A percentile compares a stretch with the other conserved stretches of the same genome.
Conservation (phyloP, 495 filamentous ascomycete genomes). For the Hyaloscypha hepaticicola region DNA sequence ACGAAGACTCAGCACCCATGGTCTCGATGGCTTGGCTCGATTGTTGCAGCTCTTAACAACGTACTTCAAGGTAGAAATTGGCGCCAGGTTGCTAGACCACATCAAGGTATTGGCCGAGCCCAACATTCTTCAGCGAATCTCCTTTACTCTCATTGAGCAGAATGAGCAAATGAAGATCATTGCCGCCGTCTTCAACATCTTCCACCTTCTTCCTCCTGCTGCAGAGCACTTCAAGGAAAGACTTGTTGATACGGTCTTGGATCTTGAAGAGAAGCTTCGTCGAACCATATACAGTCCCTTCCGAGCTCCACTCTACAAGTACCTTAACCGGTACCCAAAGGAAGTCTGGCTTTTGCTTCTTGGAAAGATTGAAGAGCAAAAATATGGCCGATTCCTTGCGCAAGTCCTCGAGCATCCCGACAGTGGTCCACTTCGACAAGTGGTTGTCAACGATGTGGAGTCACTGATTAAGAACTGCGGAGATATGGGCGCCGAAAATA, state of each 20-base stretch:
- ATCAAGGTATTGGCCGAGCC: slow-evolving; percentile 88
- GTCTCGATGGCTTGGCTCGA: slow-evolving; percentile 86
- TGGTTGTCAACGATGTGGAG: slow-evolving; percentile 71
- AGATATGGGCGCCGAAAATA: slow-evolving; percentile 55
- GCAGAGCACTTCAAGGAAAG: slow-evolving; percentile 88
- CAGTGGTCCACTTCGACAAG: slow-evolving; percentile 71
- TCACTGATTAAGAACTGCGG: slow-evolving; percentile 64
- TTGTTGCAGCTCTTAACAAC: slow-evolving; percentile 89
- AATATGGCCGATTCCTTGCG: slow-evolving; percentile 90
- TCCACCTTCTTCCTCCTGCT: slow-evolving; percentile 86
- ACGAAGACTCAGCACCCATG: slow-evolving; percentile 82
- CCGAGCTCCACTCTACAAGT: slow-evolving; percentile 86
- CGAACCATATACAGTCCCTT: slow-evolving; percentile 94
- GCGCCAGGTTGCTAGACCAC: slow-evolving; percentile 84
- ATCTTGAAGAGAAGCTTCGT: slow-evolving; percentile 81
- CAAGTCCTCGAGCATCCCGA: slow-evolving; percentile 80
- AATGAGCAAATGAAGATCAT: slow-evolving; percentile 89
- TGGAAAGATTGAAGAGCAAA: slow-evolving; percentile 71
- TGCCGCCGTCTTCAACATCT: slow-evolving; percentile 91
- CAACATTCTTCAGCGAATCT: slow-evolving; percentile 77
- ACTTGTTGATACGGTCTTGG: slow-evolving; percentile 82
- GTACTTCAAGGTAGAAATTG: slow-evolving; percentile 99
- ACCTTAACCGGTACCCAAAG: slow-evolving; percentile 86
- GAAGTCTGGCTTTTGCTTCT: slow-evolving; percentile 81
- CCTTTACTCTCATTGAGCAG: slow-evolving; percentile 91